Evolutionary conservation across 192 early-diverging fungal species (phyloP).

Genomic region (Funneliformis geosporum): DNA sequence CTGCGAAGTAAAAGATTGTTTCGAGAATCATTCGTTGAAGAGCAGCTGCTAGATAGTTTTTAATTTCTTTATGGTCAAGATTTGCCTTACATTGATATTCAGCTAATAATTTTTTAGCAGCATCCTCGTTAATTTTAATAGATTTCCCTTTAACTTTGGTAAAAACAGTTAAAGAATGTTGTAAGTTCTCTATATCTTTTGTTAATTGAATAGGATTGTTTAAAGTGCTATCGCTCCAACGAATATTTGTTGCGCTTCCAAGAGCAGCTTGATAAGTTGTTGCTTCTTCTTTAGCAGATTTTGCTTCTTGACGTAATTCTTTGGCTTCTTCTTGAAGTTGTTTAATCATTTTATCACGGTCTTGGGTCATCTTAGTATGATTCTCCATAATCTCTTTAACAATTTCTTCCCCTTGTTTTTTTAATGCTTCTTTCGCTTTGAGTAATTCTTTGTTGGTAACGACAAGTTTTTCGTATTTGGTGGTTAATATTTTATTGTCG

Average conservation of each 20-base stretch:
- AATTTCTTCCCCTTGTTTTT: neutral
- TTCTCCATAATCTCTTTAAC: neutral
- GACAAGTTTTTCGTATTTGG: neutral
- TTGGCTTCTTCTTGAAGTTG: constrained; percentile 4
- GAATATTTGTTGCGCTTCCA: constrained; percentile 2
- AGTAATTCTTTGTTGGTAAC: too few species aligned
- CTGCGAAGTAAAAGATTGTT: neutral
- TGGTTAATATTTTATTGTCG: too few species aligned
- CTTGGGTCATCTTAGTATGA: neutral
- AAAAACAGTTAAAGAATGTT: neutral
- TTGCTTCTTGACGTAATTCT: neutral
- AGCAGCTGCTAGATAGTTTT: neutral
- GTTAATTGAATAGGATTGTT: constrained; percentile 7
- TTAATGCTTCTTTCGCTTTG: neutral
- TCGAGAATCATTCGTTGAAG: constrained; percentile 20
- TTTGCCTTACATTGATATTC: neutral
- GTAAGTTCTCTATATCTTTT: neutral
- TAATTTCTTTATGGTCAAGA: neutral
- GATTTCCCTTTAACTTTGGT: constrained; percentile 19
- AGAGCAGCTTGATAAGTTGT: constrained; percentile 7
- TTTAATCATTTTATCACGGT: neutral
- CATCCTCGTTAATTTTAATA: neutral
- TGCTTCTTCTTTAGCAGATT: neutral
- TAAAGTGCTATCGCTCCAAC: neutral
- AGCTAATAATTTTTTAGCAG: neutral